Percentiles rank a stretch among this genome's conserved stretches.
These are phyloP conservation scores for Dionaea muscipula DNA, from an alignment of 179 eudicot species.

Conservation along the genomic window DNA sequence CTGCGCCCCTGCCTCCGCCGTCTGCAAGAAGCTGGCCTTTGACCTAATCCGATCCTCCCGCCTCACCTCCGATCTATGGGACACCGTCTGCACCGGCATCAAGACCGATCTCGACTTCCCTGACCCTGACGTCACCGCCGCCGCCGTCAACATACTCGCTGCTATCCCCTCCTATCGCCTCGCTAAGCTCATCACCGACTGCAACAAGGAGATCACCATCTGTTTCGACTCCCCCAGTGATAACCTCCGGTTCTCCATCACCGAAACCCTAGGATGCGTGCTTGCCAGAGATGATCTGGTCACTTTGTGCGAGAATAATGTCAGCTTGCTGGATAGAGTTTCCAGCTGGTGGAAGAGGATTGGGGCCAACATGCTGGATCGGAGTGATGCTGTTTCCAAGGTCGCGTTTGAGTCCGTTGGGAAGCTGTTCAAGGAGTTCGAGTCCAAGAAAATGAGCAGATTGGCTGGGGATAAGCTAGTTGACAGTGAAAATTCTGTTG, in stretches of 20 bases:
- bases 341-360: constrained; percentile 74
- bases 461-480: constrained; percentile 91
- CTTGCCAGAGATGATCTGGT: constrained; percentile 87
- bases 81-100: constrained; percentile 51
- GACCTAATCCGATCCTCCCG: constrained; percentile 85
- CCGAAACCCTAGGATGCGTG: constrained; percentile 79
- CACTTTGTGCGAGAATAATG: constrained; percentile 63
- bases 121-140: constrained; percentile 79
- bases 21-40: constrained; percentile 80
- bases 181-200: constrained; percentile 36
- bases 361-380: constrained; percentile 66
- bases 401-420: constrained; percentile 88
- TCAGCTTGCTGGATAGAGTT: constrained; percentile 62
- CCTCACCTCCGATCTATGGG: constrained; percentile 81
- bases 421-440: constrained; percentile 79
- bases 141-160: constrained; percentile 80
- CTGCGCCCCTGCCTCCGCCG: constrained; percentile 80
- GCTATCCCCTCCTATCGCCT: constrained; percentile 69
- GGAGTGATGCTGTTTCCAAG: constrained; percentile 55
- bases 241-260: constrained; percentile 63
- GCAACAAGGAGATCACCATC: constrained; percentile 42
- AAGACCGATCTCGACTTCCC: constrained; percentile 72
- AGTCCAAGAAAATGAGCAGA: constrained; percentile 78
- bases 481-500: constrained; percentile 87
- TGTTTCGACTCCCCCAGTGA: constrained; percentile 58